Base-by-base conservation (phyloP, 2,329 filamentous ascomycete genomes). In the Thielaviopsis ethacetica region DNA sequence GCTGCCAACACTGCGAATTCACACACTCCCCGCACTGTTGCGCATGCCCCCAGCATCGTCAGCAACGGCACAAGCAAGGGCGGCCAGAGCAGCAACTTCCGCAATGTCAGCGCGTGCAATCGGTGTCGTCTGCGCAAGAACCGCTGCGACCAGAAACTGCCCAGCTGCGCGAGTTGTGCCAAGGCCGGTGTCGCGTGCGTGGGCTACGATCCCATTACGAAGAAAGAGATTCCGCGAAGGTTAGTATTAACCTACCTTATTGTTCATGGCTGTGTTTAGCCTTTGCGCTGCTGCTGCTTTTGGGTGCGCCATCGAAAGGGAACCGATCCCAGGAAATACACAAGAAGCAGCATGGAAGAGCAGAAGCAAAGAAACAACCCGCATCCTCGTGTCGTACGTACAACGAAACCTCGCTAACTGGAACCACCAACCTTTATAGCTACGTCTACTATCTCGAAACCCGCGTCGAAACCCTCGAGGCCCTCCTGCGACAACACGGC, bases 391-490 rank as follows among this genome's bases (percentile, higher is more conserved):
- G 34, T 38, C 15, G 34, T 38, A 38, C 15, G 34, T 38, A 38
- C 34, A 38, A 38, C 4, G 6, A 34, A n/a, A 22, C 30, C 53
- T 24, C 19, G 56, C 55, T 61, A 55, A 61, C 59, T 27, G 30
- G 6, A 51, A 7, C 21, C 19, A 9, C 19, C 5, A 26, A 30
- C 2, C 41, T 59, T 61, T 51, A 34, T 63, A 88, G 86, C 70
- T 97, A 97, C 74, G 89, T 97, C 54, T 95, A 87, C 72, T 97
- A 95, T 69, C 83, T 97, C 61, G 91, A 97, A 71, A 88, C 86
- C 27, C 80, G 91, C 61, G 82, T 96, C 58, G 80, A 84, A 62
- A 88, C 93, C 71, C 81, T 97, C 30, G 91, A 97, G 70, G 78
- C 78, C 38, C 73, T 93, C 44, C 78, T 97, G 55, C 74, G 76